phyloP scores from a whole-genome alignment of 1,139 yeast genomes.

The Suhomyces anneliseae region DNA sequence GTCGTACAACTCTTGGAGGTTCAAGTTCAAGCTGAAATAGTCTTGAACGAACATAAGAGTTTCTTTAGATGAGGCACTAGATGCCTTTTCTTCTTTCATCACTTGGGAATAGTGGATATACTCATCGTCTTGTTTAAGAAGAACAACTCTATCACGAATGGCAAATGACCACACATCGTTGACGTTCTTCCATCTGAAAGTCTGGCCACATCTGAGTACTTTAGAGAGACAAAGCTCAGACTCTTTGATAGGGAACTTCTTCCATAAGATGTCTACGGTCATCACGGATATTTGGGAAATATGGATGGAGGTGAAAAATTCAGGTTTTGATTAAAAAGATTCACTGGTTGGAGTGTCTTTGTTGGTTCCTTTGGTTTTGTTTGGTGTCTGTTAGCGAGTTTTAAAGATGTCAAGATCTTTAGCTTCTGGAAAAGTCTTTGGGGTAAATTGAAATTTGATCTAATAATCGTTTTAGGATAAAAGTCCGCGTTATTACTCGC shows the following conservation, averaged over 20 bases:
- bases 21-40: constrained; percentile 67
- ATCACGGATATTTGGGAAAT: not conserved
- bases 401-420: no score
- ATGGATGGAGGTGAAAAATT: not conserved
- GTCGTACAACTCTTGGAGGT: constrained; percentile 51
- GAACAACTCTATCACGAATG: constrained; percentile 45
- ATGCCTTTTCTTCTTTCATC: constrained; percentile 15
- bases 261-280: constrained; percentile 17
- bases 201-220: constrained; percentile 87
- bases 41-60: constrained; percentile 53
- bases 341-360: no score
- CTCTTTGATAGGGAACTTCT: constrained; percentile 15
- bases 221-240: constrained; percentile 61
- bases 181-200: constrained; percentile 69
- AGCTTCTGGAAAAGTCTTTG: no score
- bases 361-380: no score
- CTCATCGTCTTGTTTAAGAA: constrained; percentile 49
- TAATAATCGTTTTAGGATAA: not conserved
- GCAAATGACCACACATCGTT: constrained; percentile 64
- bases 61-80: not conserved
- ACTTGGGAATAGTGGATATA: constrained; percentile 33
- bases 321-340: not conserved
- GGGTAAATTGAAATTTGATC: no score
- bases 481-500: constrained; percentile 1
- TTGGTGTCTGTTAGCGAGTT: no score